Evolutionary conservation across 495 filamentous ascomycete genomes (phyloP).

Genomic region (Daldinia grandis): DNA sequence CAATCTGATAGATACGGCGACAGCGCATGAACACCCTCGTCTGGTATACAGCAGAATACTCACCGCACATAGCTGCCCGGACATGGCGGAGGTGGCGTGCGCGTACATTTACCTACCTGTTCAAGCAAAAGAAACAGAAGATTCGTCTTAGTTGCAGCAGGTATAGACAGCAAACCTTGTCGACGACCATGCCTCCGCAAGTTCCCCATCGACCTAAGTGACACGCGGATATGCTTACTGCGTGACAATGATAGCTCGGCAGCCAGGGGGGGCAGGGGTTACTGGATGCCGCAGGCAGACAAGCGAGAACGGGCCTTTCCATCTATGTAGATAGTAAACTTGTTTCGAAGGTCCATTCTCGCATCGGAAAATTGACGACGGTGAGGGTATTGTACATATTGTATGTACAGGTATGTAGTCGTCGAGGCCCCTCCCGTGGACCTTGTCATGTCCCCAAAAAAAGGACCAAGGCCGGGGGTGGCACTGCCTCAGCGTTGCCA

Average conservation of each 20-base stretch:
- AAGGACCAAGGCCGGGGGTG: slow-evolving; percentile 27
- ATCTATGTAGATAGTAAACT: slow-evolving; percentile 11
- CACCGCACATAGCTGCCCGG: not conserved
- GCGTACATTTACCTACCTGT: slow-evolving; percentile 24
- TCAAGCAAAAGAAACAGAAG: not conserved
- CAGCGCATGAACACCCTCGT: slow-evolving; percentile 18
- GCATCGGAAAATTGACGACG: slow-evolving; percentile 8
- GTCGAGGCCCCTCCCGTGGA: not conserved
- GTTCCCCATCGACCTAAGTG: slow-evolving; percentile 18
- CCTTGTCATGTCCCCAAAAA: slow-evolving; percentile 1
- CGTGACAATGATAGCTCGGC: slow-evolving; percentile 15
- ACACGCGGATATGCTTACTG: slow-evolving; percentile 9
- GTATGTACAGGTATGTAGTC: not conserved
- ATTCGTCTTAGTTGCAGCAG: slow-evolving; percentile 9
- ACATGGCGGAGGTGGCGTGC: slow-evolving; percentile 25
- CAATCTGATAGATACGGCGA: slow-evolving; percentile 12
- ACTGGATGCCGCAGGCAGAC: slow-evolving; percentile 5
- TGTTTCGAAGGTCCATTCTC: slow-evolving; percentile 21
- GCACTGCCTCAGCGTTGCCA: slow-evolving; percentile 42
- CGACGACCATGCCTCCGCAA: slow-evolving; percentile 6
- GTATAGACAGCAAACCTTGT: slow-evolving; percentile 15
- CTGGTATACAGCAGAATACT: not conserved
- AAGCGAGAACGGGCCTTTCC: not conserved
- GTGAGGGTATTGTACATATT: not conserved
- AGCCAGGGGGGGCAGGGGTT: slow-evolving; percentile 3